Conservation (phyloP, 2,329 filamentous ascomycete genomes). For the Neofusicoccum kwambonambiense region DNA sequence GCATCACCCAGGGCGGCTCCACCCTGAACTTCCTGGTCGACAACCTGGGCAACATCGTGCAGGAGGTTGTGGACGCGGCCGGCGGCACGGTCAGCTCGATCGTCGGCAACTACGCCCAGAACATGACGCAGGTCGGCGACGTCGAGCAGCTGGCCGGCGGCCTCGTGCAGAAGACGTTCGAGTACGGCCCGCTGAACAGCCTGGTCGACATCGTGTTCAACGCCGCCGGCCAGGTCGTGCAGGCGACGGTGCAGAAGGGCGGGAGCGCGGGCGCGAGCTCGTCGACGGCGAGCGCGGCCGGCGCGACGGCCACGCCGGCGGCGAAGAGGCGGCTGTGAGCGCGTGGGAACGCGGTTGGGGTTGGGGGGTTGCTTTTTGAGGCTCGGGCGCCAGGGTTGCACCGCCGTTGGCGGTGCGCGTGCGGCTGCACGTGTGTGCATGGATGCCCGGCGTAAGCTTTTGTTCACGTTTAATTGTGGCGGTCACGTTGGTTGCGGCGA, state of each 20-base stretch:
- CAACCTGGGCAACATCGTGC: constrained; percentile 63
- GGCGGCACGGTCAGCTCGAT: constrained; percentile 50
- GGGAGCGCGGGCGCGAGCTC: constrained; percentile 23
- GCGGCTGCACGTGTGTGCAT: too few species aligned
- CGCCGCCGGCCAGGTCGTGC: constrained; percentile 54
- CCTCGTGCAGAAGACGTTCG: constrained; percentile 53
- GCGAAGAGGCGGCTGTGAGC: constrained; percentile 12
- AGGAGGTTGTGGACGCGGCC: constrained; percentile 53
- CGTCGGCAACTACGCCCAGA: constrained; percentile 57
- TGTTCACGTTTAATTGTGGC: too few species aligned
- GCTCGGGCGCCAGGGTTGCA: too few species aligned
- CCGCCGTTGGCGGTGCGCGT: too few species aligned
- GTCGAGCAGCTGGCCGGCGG: constrained; percentile 38
- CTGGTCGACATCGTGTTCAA: constrained; percentile 59
- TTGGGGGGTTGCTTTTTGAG: neutral
- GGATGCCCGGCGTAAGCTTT: too few species aligned
- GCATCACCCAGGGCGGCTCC: constrained; percentile 56
- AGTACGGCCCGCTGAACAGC: constrained; percentile 50
- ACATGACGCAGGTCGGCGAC: constrained; percentile 56
- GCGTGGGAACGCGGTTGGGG: neutral
- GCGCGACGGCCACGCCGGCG: constrained; percentile 32
- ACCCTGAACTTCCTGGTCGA: constrained; percentile 58
- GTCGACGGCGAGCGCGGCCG: constrained; percentile 21
- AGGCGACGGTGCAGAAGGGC: constrained; percentile 45
- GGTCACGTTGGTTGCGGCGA: too few species aligned